phyloP scores from a whole-genome alignment of 1,284 basidiomycete species.

The Stereum hirsutum region DNA sequence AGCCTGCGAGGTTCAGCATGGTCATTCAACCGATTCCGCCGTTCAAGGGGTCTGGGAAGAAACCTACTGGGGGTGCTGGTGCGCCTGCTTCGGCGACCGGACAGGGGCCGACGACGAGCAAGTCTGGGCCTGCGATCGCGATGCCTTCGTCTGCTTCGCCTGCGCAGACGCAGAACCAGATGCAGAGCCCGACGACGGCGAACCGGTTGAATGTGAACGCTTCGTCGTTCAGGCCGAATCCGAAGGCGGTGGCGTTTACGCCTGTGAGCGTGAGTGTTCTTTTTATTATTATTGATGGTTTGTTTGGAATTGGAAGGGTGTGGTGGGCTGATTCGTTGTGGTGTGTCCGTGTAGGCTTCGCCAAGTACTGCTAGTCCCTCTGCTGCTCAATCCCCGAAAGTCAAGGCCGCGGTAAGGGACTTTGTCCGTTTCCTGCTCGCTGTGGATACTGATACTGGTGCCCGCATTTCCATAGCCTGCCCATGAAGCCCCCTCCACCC shows the following conservation, averaged over 20 bases:
- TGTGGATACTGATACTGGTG: not conserved
- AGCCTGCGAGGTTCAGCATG: conserved; percentile 42
- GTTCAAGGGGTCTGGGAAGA: conserved; percentile 62
- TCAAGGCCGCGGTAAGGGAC: conserved; percentile 35
- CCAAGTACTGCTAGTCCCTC: conserved; percentile 32
- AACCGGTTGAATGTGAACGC: conserved; percentile 61
- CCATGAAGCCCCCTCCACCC: conserved; percentile 22
- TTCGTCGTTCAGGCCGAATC: conserved; percentile 64
- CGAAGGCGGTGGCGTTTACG: conserved; percentile 14
- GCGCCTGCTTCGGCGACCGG: conserved; percentile 17
- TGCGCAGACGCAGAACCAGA: conserved; percentile 19
- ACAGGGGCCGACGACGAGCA: conserved; percentile 18
- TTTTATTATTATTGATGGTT: not conserved
- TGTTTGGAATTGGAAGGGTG: not conserved
- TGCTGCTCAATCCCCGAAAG: conserved; percentile 49
- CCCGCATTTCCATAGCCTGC: not conserved
- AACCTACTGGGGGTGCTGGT: conserved; percentile 12
- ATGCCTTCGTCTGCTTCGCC: conserved; percentile 14
- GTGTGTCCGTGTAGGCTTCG: conserved; percentile 17
- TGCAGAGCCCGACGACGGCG: conserved; percentile 31
- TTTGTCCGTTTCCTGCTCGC: conserved; percentile 10
- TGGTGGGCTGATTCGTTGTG: not conserved
- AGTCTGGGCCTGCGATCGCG: conserved; percentile 21
- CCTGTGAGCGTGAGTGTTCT: conserved; percentile 5
- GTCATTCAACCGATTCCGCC: conserved; percentile 87